Percentiles rank a stretch among this genome's conserved stretches.
These are phyloP conservation scores for Myxozyma monticola DNA, from an alignment of 805 yeast genomes.

Conservation along the genomic window DNA sequence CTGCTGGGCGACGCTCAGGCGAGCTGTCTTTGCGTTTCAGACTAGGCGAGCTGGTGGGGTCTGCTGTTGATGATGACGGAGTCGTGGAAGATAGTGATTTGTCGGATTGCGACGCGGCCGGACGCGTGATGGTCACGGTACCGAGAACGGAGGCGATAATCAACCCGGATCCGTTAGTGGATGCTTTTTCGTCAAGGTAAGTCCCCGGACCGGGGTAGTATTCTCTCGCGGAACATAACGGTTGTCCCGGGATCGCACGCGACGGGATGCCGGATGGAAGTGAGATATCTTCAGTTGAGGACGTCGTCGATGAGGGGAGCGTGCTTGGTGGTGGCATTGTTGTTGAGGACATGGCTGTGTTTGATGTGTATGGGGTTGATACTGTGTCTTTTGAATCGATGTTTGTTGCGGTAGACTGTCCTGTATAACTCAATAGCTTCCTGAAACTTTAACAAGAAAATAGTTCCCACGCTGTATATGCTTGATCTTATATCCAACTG, in stretches of 20 bases:
- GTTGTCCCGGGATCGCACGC: slow-evolving; percentile 29
- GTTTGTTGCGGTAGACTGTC: too few species aligned
- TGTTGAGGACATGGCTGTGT: neutral
- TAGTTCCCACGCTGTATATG: neutral
- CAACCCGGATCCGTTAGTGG: slow-evolving; percentile 10
- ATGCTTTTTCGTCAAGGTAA: slow-evolving; percentile 13
- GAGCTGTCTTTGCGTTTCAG: neutral
- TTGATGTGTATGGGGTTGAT: neutral
- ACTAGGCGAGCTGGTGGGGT: too few species aligned
- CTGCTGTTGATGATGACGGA: slow-evolving; percentile 1
- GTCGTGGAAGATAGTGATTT: too few species aligned
- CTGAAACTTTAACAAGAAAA: neutral
- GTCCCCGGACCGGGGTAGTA: slow-evolving; percentile 28
- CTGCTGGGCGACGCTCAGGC: slow-evolving; percentile 9
- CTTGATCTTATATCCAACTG: neutral
- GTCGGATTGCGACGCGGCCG: neutral
- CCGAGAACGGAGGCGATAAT: slow-evolving; percentile 21
- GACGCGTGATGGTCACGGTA: slow-evolving; percentile 15
- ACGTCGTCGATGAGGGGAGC: neutral
- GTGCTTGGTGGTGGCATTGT: neutral
- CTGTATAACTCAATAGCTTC: neutral
- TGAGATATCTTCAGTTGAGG: neutral
- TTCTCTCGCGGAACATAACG: slow-evolving; percentile 24
- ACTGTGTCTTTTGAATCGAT: neutral
- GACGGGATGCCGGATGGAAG: slow-evolving; percentile 13